A percentile compares a stretch with the other conserved stretches of the same genome.
Conservation (phyloP, 768 basidiomycete genomes). For the Dioszegia crocea region DNA sequence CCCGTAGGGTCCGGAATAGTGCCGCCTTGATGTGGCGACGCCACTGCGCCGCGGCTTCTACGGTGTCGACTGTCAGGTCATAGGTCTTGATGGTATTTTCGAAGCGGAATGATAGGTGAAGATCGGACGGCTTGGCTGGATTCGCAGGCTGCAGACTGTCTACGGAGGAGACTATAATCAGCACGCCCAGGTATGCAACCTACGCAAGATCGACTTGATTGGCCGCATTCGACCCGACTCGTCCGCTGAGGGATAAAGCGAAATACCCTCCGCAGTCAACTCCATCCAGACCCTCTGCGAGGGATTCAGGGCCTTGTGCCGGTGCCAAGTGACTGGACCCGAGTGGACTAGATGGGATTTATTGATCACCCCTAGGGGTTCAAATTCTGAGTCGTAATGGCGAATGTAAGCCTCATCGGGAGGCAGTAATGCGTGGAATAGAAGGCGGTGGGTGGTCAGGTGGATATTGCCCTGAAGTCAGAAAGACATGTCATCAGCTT, state of each 20-base stretch:
- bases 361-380: slow-evolving; percentile 39
- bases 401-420: slow-evolving; percentile 37
- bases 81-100: slow-evolving; percentile 39
- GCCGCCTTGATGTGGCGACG: slow-evolving; percentile 40
- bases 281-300: slow-evolving; percentile 62
- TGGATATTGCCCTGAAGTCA: slow-evolving; percentile 56
- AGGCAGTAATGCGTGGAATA: slow-evolving; percentile 64
- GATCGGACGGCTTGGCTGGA: slow-evolving; percentile 53
- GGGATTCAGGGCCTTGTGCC: slow-evolving; percentile 21
- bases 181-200: slow-evolving; percentile 18
- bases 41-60: slow-evolving; percentile 44
- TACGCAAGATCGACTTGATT: slow-evolving; percentile 57
- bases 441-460: slow-evolving; percentile 62
- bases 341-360: slow-evolving; percentile 53
- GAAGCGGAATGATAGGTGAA: slow-evolving; percentile 52
- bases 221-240: slow-evolving; percentile 60
- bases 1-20: slow-evolving; percentile 38
- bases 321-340: slow-evolving; percentile 56
- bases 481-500: background rate
- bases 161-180: slow-evolving; percentile 55
- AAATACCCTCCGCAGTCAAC: slow-evolving; percentile 61
- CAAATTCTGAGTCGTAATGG: slow-evolving; percentile 26
- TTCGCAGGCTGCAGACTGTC: slow-evolving; percentile 54
- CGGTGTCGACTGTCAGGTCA: slow-evolving; percentile 59
- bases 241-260: slow-evolving; percentile 58